Conservation (phyloP, 164 flowering plant genomes). For the Magnolia officinalis region DNA sequence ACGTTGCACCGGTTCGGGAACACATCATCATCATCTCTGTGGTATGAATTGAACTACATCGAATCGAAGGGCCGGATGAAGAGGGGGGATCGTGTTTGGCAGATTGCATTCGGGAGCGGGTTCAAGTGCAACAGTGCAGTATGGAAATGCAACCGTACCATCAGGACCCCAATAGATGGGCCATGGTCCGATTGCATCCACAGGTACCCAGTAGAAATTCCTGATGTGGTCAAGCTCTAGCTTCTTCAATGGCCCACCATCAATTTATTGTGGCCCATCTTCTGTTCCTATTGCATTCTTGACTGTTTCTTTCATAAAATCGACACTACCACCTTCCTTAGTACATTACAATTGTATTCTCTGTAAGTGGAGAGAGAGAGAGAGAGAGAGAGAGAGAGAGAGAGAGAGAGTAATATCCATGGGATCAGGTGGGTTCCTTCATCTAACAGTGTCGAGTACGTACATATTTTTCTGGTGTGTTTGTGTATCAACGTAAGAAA, state of each 20-base stretch:
- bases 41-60: constrained; percentile 20
- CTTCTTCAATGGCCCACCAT: neutral
- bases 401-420: neutral
- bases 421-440: neutral
- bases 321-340: neutral
- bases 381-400: neutral
- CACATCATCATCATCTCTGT: constrained; percentile 17
- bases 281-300: neutral
- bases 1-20: constrained; percentile 21
- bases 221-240: constrained; percentile 15
- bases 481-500: neutral
- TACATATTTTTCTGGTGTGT: no score
- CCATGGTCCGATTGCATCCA: constrained; percentile 20
- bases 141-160: constrained; percentile 19
- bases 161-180: constrained; percentile 2
- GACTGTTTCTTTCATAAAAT: neutral
- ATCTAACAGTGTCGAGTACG: neutral
- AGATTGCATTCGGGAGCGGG: constrained; percentile 21
- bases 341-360: neutral
- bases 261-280: neutral
- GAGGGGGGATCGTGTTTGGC: constrained; percentile 21
- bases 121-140: constrained; percentile 23
- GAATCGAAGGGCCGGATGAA: constrained; percentile 21
- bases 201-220: constrained; percentile 15
- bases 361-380: neutral